A percentile compares a stretch with the other conserved stretches of the same genome.
phyloP scores from a whole-genome alignment of 78 protist genomes.

The Dictyostelium discoideum region DNA sequence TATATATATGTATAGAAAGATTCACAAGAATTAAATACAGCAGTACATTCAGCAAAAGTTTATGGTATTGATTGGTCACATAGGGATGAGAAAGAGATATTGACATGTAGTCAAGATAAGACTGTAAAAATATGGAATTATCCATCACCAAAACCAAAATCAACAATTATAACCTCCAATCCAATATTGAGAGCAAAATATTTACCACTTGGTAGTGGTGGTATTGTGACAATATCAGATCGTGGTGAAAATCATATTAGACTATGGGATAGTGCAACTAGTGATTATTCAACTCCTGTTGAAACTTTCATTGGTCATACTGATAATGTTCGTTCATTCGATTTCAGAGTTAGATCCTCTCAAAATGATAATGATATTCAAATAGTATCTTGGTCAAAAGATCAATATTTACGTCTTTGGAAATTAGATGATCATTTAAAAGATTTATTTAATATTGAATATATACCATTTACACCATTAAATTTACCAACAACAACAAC shows the following conservation, averaged over 20 bases:
- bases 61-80: conserved; percentile 83
- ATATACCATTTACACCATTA: not conserved
- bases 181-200: conserved; percentile 77
- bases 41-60: conserved; percentile 73
- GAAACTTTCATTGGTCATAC: conserved; percentile 66
- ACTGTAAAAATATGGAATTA: conserved; percentile 68
- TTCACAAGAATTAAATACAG: conserved; percentile 57
- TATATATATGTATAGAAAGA: too few relatives aligned
- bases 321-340: conserved; percentile 67
- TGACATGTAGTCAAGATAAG: conserved; percentile 80
- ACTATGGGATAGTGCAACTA: conserved; percentile 26
- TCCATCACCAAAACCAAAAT: conserved; percentile 25
- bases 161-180: conserved; percentile 23
- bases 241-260: conserved; percentile 74
- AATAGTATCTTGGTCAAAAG: conserved; percentile 83
- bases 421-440: conserved; percentile 54
- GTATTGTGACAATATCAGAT: conserved; percentile 74
- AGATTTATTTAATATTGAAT: conserved; percentile 31
- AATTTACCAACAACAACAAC: not conserved
- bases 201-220: conserved; percentile 76
- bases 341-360: conserved; percentile 16
- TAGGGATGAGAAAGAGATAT: conserved; percentile 41
- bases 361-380: conserved; percentile 36
- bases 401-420: conserved; percentile 76
- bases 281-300: conserved; percentile 36